Base-by-base conservation (phyloP, 805 yeast species). In the Wickerhamiella domercqiae region DNA sequence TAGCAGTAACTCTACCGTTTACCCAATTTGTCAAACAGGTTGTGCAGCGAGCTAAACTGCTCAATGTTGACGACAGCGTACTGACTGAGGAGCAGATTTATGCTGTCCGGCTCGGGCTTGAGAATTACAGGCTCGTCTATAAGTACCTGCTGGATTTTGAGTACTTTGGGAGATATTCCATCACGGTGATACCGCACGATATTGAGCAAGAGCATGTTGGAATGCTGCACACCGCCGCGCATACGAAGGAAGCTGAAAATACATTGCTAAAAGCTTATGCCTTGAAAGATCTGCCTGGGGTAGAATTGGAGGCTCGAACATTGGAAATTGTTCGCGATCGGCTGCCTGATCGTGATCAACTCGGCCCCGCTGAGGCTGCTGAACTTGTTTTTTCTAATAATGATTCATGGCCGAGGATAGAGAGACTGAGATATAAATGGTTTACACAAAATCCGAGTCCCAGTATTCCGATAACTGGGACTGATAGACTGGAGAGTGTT, bases 211-310 rank as follows among this genome's bases (percentile, higher is more conserved):
- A 43, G 4, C 35, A 35, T n/a, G 18, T 32, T 7, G 19, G n/a
- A 21, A 19, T 37, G 9, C 14, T 37, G 4, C 21, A 21, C 6
- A 29, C 34, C 2, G 14, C 25, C 4, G 25, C 18, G 7, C 14
- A 11, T 22, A 11, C 15, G 13, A n/a, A 25, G 11, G 3, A 21
- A 24, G 15, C 35, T 25, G 14, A 18, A 34, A 24, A 28, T 17
- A n/a, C 15, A 21, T 39, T 41, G 32, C 33, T 42, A 17, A 30
- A 20, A 21, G 47, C 47, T 34, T 49, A 48, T 22, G 52, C 50
- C 5, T 31, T 39, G 11, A 41, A 35, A 11, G 47, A 47, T 29
- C 24, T 48, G 15, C 39, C 45, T 2, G 18, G 28, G 7, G 39
- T 29, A 3, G 35, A 37, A n/a, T 20, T 34, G n/a, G 43, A 43